Percentiles rank a stretch among this genome's conserved stretches.
Conservation (phyloP, 345 rosid species). For the Arabis hirsuta region DNA sequence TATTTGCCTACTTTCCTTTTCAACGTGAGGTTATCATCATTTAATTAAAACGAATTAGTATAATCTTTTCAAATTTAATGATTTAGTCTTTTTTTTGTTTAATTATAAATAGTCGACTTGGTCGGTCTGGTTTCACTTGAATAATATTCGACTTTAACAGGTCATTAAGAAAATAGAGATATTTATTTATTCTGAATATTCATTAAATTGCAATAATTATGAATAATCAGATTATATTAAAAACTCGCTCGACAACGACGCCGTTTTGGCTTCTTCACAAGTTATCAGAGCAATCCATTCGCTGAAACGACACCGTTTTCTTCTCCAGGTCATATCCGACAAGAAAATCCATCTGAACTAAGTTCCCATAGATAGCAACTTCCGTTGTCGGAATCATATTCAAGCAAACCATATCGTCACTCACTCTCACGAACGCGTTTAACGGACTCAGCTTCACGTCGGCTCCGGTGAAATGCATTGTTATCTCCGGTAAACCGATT, state of each 20-base stretch:
- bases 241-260: not conserved
- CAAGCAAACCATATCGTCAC: slow-evolving; percentile 49
- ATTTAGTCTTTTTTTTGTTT: too few relatives aligned
- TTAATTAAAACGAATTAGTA: too few relatives aligned
- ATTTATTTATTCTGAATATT: slow-evolving; percentile 25
- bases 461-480: slow-evolving; percentile 55
- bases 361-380: slow-evolving; percentile 57
- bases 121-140: slow-evolving; percentile 24
- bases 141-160: not conserved
- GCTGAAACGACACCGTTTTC: slow-evolving; percentile 52
- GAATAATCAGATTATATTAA: slow-evolving; percentile 9
- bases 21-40: slow-evolving; percentile 25
- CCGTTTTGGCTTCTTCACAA: not conserved
- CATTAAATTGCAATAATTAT: not conserved
- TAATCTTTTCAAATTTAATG: not conserved
- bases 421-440: slow-evolving; percentile 50
- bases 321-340: slow-evolving; percentile 54
- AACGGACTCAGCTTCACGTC: slow-evolving; percentile 52
- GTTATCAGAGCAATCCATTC: slow-evolving; percentile 48
- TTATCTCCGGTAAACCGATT: slow-evolving; percentile 50
- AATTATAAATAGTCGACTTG: not conserved
- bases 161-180: slow-evolving; percentile 2
- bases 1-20: slow-evolving; percentile 8
- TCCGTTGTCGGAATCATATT: slow-evolving; percentile 33
- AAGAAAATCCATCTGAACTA: slow-evolving; percentile 56